Evolutionary conservation across 176 grass and related monocot genomes (phyloP), one percentile per base, ranked within the genome.

Genomic region (Oryza punctata): DNA sequence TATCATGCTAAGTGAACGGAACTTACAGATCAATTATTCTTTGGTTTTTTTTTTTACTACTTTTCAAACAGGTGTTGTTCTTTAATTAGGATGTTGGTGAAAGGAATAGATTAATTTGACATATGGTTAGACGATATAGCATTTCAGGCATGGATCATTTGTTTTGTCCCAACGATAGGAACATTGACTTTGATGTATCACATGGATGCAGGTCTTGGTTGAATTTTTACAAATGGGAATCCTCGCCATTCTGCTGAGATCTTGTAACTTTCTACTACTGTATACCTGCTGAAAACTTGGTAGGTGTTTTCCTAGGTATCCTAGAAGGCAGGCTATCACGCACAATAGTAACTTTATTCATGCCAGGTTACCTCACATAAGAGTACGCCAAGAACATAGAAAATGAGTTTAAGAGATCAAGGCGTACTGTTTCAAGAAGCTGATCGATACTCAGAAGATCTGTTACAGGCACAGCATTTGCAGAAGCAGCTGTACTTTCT

Each of bases 381-480:
- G 19, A 73, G 59, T 79, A 88, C 68, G 3, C 21, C 68, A 74
- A 54, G 15, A 69, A 71, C 73, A 65, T 41, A 65, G 9, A 74
- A 80, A 45, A 40, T 52, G 29, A 40, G 11, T 63, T 40, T 75
- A 25, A 46, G 27, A 57, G 33, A 74, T 15, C 63, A 75, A 14
- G 13, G 32, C 73, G 81, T 99, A 99, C 97, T 57, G 93, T 94
- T 77, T 99, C 93, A 60, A 99, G 80, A 89, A 99, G 91, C 78
- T 99, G 86, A 78, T 96, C 90, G 3, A 95, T 90, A 50, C 89
- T 89, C 65, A 99, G 76, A 89, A 99, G 93, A 86, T 96, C 87
- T 29, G 80, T 82, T 69, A 78, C 76, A 66, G 87, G 85, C 25
- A 68, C 46, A 66, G 87, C 65, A 64, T 80, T 44, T 78, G 85